phyloP scores from a whole-genome alignment of 2,329 filamentous ascomycete species.

The Fusarium sp. region DNA sequence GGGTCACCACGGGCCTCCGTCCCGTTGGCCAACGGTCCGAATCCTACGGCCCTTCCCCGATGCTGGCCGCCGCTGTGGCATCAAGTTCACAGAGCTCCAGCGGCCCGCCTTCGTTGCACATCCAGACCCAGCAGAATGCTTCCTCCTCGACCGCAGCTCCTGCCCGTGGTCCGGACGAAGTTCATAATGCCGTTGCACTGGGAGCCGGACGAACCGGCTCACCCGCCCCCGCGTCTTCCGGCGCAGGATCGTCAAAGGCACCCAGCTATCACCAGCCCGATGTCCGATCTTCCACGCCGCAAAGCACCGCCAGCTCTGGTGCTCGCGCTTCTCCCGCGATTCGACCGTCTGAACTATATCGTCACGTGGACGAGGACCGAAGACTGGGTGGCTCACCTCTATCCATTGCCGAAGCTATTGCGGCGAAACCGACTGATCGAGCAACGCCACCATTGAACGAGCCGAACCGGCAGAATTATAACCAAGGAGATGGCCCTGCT shows the following conservation, averaged over 20 bases:
- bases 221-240: conserved; percentile 31
- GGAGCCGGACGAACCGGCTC: conserved; percentile 32
- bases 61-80: conserved; percentile 40
- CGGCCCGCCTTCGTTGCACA: conserved; percentile 43
- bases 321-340: conserved; percentile 72
- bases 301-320: conserved; percentile 36
- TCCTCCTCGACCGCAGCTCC: neutral
- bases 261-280: conserved; percentile 35
- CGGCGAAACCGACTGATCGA: conserved; percentile 51
- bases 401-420: conserved; percentile 67
- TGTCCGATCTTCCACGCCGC: conserved; percentile 41
- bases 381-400: conserved; percentile 68
- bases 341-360: conserved; percentile 82
- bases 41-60: conserved; percentile 40
- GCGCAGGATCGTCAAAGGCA: conserved; percentile 26
- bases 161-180: conserved; percentile 21
- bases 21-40: conserved; percentile 49
- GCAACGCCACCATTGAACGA: conserved; percentile 32
- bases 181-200: conserved; percentile 26
- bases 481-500: conserved; percentile 4
- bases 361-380: conserved; percentile 72
- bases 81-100: conserved; percentile 43
- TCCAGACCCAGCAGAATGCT: conserved; percentile 39
- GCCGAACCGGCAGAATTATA: conserved; percentile 5
- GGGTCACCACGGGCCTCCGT: conserved; percentile 43